A percentile compares a stretch with the other conserved stretches of the same genome.
Conservation (phyloP, 495 filamentous ascomycete species). For the Penicillium malachiteum region DNA sequence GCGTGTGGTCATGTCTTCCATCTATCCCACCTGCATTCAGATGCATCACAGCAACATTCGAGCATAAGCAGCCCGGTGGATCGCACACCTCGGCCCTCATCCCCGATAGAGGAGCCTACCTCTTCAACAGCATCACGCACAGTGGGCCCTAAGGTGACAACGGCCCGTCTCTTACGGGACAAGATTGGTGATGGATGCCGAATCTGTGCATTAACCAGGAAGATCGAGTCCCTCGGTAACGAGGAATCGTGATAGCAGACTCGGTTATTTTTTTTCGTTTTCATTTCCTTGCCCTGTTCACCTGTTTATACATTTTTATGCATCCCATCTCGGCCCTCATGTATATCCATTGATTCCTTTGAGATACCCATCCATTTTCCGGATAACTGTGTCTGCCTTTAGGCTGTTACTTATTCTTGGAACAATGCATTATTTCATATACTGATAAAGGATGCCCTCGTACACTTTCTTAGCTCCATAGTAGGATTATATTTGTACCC, state of each 20-base stretch:
- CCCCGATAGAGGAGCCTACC: slow-evolving; percentile 17
- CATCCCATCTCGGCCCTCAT: neutral
- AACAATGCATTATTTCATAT: neutral
- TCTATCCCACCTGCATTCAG: slow-evolving; percentile 67
- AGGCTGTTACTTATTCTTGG: neutral
- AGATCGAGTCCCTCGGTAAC: slow-evolving; percentile 37
- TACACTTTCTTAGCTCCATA: too few species aligned
- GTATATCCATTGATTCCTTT: slow-evolving; percentile 23
- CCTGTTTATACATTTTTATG: slow-evolving; percentile 4
- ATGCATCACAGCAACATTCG: slow-evolving; percentile 32
- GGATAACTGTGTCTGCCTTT: neutral
- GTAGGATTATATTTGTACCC: too few species aligned
- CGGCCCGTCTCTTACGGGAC: slow-evolving; percentile 75
- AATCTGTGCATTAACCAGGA: slow-evolving; percentile 53
- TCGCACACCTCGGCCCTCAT: slow-evolving; percentile 33
- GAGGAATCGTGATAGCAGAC: slow-evolving; percentile 13
- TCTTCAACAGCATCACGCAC: slow-evolving; percentile 49
- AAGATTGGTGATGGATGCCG: slow-evolving; percentile 69
- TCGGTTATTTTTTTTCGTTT: neutral
- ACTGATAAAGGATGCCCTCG: too few species aligned
- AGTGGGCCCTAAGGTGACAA: slow-evolving; percentile 85
- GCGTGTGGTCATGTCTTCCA: slow-evolving; percentile 93
- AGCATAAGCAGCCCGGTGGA: slow-evolving; percentile 16
- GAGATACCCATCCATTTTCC: slow-evolving; percentile 29
- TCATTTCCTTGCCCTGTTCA: slow-evolving; percentile 1